These are phyloP conservation scores for Cladosporium sphaerospermum DNA, from an alignment of 2,329 filamentous ascomycete species.

Conservation along the genomic window DNA sequence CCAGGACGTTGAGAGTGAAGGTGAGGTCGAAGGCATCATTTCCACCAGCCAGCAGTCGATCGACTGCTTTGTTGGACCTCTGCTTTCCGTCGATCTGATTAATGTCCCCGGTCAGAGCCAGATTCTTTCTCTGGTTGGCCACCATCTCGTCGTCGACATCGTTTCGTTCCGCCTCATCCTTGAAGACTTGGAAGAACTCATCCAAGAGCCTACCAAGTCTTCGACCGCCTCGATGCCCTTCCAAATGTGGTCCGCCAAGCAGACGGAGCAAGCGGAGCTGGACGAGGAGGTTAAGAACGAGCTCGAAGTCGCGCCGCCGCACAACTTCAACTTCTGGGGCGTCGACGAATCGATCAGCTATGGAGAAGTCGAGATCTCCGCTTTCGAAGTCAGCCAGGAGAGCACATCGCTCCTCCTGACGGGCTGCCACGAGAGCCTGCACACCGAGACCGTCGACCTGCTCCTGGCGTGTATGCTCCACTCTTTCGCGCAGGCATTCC, in stretches of 20 bases:
- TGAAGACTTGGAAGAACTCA: conserved; percentile 31
- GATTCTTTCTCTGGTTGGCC: conserved; percentile 32
- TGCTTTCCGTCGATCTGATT: conserved; percentile 38
- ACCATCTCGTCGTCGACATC: conserved; percentile 33
- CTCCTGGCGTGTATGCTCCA: conserved; percentile 33
- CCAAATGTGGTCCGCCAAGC: conserved; percentile 25
- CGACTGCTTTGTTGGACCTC: conserved; percentile 26
- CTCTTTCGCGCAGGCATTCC: conserved; percentile 40
- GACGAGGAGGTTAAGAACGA: background rate
- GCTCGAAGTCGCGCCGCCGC: conserved; percentile 18
- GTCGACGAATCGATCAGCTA: conserved; percentile 25
- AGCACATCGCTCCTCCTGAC: conserved; percentile 20
- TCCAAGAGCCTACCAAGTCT: conserved; percentile 26
- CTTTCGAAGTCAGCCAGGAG: conserved; percentile 12
- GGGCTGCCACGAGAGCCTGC: conserved; percentile 28
- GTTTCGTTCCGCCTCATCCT: conserved; percentile 37
- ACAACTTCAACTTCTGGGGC: conserved; percentile 34
- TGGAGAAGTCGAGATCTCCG: background rate
- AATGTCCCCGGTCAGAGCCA: conserved; percentile 27
- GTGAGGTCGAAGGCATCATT: conserved; percentile 18
- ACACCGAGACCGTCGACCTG: conserved; percentile 33
- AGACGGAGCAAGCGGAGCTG: background rate
- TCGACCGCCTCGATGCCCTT: conserved; percentile 24
- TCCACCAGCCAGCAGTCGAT: conserved; percentile 25
- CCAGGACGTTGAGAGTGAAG: conserved; percentile 14